Percentiles rank a stretch among this genome's conserved stretches.
Evolutionary conservation across 345 rosid species (phyloP).

Genomic region (Rhodamnia argentea): DNA sequence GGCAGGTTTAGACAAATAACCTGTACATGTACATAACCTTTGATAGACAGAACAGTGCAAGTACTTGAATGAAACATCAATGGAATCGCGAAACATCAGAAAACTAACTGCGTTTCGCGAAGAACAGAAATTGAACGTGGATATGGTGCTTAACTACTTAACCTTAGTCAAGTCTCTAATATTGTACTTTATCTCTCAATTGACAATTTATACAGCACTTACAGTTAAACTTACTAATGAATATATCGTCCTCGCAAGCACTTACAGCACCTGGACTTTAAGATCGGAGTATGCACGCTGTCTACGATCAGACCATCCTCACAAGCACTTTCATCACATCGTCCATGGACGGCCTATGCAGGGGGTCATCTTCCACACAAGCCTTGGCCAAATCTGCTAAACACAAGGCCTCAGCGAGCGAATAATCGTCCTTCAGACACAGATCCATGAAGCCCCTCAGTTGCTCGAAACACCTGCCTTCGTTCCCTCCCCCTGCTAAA

Average conservation of each 20-base stretch:
- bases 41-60: background rate
- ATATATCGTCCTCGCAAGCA: background rate
- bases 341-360: constrained; percentile 42
- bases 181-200: background rate
- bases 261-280: background rate
- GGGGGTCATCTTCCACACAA: constrained; percentile 47
- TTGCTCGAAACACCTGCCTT: constrained; percentile 45
- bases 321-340: constrained; percentile 46
- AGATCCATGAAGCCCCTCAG: constrained; percentile 49
- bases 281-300: too few relatives aligned
- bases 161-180: background rate
- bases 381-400: constrained; percentile 51
- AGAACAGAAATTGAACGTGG: background rate
- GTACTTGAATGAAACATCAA: background rate
- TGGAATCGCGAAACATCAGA: background rate
- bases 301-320: constrained; percentile 21
- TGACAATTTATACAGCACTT: background rate
- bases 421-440: constrained; percentile 27
- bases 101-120: background rate
- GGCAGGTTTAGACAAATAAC: background rate
- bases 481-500: constrained; percentile 25
- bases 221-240: background rate
- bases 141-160: background rate
- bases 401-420: constrained; percentile 44
- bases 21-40: background rate